A percentile compares a stretch with the other conserved stretches of the same genome.
phyloP scores from a whole-genome alignment of 78 protist species.

The Ministeria vibrans region DNA sequence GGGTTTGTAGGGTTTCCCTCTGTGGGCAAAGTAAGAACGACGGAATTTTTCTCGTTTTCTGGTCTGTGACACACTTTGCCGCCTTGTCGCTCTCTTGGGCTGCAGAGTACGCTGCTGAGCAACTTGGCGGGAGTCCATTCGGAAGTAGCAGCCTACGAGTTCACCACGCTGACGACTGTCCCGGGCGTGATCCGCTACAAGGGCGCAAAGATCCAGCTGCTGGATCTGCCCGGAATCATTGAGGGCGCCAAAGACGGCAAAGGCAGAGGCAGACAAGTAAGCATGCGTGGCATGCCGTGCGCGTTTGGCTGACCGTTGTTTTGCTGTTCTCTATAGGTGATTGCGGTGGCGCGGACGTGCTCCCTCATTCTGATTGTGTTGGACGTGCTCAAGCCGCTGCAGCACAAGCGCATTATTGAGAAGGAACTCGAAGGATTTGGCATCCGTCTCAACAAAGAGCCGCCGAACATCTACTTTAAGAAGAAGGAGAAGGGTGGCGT shows the following conservation, averaged over 20 bases:
- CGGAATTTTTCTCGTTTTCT: neutral
- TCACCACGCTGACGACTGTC: constrained; percentile 97
- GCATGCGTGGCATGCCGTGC: neutral
- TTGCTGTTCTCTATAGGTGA: neutral
- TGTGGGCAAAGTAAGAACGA: constrained; percentile 77
- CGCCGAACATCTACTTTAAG: constrained; percentile 83
- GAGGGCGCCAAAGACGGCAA: constrained; percentile 99
- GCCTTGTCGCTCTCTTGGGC: neutral
- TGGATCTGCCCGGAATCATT: constrained; percentile 90
- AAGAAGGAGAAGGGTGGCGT: constrained; percentile 95
- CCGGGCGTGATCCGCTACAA: constrained; percentile 87
- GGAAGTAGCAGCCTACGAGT: constrained; percentile 93
- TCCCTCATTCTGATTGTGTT: constrained; percentile 86
- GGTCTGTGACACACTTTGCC: neutral
- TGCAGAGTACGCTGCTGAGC: constrained; percentile 83
- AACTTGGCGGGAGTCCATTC: constrained; percentile 79
- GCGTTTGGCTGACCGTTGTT: neutral
- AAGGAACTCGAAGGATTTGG: constrained; percentile 89
- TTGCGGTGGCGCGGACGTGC: constrained; percentile 97
- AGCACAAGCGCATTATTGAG: constrained; percentile 87
- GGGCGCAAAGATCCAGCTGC: constrained; percentile 91
- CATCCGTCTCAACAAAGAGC: constrained; percentile 93
- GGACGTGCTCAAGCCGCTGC: constrained; percentile 91
- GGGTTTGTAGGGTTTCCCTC: constrained; percentile 88
- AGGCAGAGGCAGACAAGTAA: constrained; percentile 97